These are phyloP conservation scores for Brassica carinata DNA, from an alignment of 345 rosid species.

Conservation along the genomic window DNA sequence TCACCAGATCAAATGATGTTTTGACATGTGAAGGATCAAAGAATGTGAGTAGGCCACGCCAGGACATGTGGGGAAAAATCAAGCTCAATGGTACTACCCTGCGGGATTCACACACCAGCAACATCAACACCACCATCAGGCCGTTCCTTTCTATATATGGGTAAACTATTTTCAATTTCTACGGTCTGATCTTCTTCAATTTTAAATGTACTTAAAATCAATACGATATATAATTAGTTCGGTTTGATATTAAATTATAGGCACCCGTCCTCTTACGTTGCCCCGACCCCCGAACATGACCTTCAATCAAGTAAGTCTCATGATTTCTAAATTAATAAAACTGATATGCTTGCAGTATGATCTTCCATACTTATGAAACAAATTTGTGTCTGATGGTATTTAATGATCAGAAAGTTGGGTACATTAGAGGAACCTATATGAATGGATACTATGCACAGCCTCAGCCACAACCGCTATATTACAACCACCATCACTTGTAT, in stretches of 20 bases:
- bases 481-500: constrained; percentile 31
- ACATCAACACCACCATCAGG: constrained; percentile 41
- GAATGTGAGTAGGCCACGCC: constrained; percentile 56
- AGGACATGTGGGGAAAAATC: constrained; percentile 58
- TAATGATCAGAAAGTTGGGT: constrained; percentile 62
- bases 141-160: constrained; percentile 73
- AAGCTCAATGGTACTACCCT: constrained; percentile 84
- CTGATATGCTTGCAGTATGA: not conserved
- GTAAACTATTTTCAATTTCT: constrained; percentile 35
- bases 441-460: constrained; percentile 58
- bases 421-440: constrained; percentile 73
- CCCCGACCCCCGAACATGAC: constrained; percentile 53
- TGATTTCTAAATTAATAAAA: not conserved
- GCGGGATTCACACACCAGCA: constrained; percentile 61
- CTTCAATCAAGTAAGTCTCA: constrained; percentile 67
- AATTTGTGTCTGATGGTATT: not conserved
- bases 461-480: constrained; percentile 33
- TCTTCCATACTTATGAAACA: not conserved
- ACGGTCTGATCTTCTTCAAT: constrained; percentile 7
- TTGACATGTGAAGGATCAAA: constrained; percentile 54
- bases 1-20: not conserved
- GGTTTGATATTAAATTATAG: constrained; percentile 39
- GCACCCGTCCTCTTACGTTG: constrained; percentile 62
- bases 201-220: not conserved
- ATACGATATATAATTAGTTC: constrained; percentile 5